phyloP scores from a whole-genome alignment of 352 stramenopile species.

The Globisporangium echinulatum region DNA sequence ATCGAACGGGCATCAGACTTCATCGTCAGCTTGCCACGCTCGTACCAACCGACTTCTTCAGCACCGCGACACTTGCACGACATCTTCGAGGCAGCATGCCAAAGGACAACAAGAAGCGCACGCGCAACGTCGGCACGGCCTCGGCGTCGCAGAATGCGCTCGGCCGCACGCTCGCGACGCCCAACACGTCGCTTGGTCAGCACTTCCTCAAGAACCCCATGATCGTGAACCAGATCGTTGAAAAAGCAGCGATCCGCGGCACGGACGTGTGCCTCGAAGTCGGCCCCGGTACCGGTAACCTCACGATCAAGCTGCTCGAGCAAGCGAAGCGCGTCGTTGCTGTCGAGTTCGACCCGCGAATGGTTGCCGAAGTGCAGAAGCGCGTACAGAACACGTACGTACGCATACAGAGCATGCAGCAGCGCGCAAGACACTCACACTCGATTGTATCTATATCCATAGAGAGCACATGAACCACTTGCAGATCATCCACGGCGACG shows the following conservation, averaged over 20 bases:
- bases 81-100: constrained; percentile 31
- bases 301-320: constrained; percentile 98
- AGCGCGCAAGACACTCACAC: too few species aligned
- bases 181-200: constrained; percentile 97
- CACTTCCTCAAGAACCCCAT: constrained; percentile 99
- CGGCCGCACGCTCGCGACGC: constrained; percentile 90
- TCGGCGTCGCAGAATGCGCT: constrained; percentile 73
- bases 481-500: constrained; percentile 98
- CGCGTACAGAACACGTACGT: constrained; percentile 94
- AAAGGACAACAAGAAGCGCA: constrained; percentile 89
- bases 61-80: neutral
- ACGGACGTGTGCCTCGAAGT: constrained; percentile 97
- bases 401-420: too few species aligned
- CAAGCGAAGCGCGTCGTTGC: constrained; percentile 96
- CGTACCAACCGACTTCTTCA: neutral
- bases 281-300: constrained; percentile 96
- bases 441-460: neutral
- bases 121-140: constrained; percentile 57
- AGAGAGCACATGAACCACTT: constrained; percentile 91
- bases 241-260: constrained; percentile 93
- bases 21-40: too few species aligned
- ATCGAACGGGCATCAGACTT: too few species aligned
- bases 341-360: constrained; percentile 98
- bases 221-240: constrained; percentile 96
- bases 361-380: constrained; percentile 99